phyloP scores from a whole-genome alignment of 768 basidiomycete species.

The Russula brevipes region DNA sequence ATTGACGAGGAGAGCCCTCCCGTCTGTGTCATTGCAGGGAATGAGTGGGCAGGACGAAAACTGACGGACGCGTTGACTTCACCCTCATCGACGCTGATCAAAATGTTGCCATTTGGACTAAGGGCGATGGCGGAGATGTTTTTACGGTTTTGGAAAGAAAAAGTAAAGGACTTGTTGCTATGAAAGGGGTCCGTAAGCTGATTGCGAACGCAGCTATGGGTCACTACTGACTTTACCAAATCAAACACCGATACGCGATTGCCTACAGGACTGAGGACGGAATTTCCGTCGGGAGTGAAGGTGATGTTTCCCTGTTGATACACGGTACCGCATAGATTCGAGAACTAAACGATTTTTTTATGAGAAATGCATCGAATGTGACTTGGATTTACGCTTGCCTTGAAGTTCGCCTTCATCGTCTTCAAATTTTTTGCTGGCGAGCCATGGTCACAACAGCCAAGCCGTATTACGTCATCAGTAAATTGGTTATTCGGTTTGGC shows the following conservation, averaged over 20 bases:
- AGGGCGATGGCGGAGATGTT: slow-evolving; percentile 86
- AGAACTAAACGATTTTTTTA: slow-evolving; percentile 52
- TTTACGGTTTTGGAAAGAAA: slow-evolving; percentile 91
- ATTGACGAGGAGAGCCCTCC: slow-evolving; percentile 91
- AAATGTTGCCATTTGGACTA: slow-evolving; percentile 81
- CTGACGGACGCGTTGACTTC: slow-evolving; percentile 24
- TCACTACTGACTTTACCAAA: slow-evolving; percentile 78
- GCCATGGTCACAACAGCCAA: neutral
- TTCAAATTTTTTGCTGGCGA: neutral
- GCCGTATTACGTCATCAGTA: slow-evolving; percentile 12
- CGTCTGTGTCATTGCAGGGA: slow-evolving; percentile 49
- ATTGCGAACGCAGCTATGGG: neutral
- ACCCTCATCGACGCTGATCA: slow-evolving; percentile 95
- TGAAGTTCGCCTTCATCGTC: slow-evolving; percentile 26
- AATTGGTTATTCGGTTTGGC: neutral
- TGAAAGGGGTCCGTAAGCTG: neutral
- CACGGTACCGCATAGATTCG: slow-evolving; percentile 93
- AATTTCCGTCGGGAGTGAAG: slow-evolving; percentile 92
- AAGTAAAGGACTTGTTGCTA: slow-evolving; percentile 92
- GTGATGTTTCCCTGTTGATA: slow-evolving; percentile 90
- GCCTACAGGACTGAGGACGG: slow-evolving; percentile 89
- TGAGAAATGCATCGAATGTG: neutral
- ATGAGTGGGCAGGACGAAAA: neutral
- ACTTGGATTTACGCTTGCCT: slow-evolving; percentile 16
- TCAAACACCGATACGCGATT: slow-evolving; percentile 97